Conservation (phyloP, 257 asterid species). For the Primulina tabacum region DNA sequence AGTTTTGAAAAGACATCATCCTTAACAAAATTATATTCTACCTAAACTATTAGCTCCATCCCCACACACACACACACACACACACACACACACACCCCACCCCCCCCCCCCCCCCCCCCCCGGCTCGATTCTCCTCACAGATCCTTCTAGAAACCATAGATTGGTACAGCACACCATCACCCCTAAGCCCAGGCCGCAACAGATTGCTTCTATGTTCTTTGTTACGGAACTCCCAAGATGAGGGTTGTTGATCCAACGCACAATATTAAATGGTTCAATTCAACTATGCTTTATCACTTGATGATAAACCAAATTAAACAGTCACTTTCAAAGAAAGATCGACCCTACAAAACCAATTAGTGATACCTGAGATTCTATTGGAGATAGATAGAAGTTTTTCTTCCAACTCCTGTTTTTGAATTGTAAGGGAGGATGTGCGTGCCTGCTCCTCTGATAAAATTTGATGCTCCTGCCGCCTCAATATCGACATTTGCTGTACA, state of each 20-base stretch:
- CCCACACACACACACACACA: too few relatives aligned
- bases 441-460: constrained; percentile 69
- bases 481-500: constrained; percentile 64
- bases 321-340: constrained; percentile 16
- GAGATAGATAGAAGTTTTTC: constrained; percentile 68
- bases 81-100: too few relatives aligned
- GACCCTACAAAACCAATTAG: constrained; percentile 17
- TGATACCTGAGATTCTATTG: constrained; percentile 57
- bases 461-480: constrained; percentile 75
- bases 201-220: background rate
- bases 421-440: constrained; percentile 53
- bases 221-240: constrained; percentile 8
- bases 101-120: too few relatives aligned
- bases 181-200: too few relatives aligned
- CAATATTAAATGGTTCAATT: constrained; percentile 1
- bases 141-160: too few relatives aligned
- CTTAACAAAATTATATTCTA: too few relatives aligned
- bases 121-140: too few relatives aligned
- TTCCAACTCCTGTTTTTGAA: constrained; percentile 79
- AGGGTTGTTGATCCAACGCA: background rate
- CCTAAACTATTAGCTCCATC: too few relatives aligned
- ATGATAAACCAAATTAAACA: constrained; percentile 17
- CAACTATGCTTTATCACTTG: constrained; percentile 2
- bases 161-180: too few relatives aligned
- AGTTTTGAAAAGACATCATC: too few relatives aligned